Conservation (phyloP, 176 grass and related monocot genomes). For the Triticum monococcum region DNA sequence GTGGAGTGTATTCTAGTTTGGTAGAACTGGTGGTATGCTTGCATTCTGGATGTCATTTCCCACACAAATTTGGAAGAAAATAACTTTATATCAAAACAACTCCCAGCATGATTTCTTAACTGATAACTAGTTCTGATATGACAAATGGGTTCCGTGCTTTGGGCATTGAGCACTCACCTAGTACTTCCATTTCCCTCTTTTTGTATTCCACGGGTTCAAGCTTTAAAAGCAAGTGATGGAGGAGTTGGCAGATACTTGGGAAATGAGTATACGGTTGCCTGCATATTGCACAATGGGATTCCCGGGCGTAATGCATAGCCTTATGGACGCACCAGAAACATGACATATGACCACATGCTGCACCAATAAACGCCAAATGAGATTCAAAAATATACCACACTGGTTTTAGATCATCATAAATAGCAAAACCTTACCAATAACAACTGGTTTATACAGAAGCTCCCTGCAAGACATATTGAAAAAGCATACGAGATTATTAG, state of each 20-base stretch:
- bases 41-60: not conserved
- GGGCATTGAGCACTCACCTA: constrained; percentile 51
- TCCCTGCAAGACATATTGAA: constrained; percentile 59
- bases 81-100: not conserved
- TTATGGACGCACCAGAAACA: constrained; percentile 87
- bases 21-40: not conserved
- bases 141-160: not conserved
- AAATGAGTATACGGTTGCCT: constrained; percentile 81
- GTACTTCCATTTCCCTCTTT: constrained; percentile 71
- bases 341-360: constrained; percentile 93
- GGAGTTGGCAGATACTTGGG: constrained; percentile 74
- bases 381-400: not conserved
- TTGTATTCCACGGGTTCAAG: constrained; percentile 77
- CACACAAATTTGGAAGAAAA: not conserved
- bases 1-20: not conserved
- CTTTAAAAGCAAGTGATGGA: constrained; percentile 82
- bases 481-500: constrained; percentile 22
- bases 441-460: constrained; percentile 87
- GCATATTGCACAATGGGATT: constrained; percentile 73
- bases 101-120: not conserved
- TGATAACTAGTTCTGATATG: not conserved
- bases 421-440: constrained; percentile 62
- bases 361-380: constrained; percentile 30
- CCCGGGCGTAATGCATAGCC: constrained; percentile 46
- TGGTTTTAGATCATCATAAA: constrained; percentile 21